Evolutionary conservation across 495 filamentous ascomycete genomes (phyloP), one percentile per base, ranked within the genome.

Genomic region (Cercophora samala): DNA sequence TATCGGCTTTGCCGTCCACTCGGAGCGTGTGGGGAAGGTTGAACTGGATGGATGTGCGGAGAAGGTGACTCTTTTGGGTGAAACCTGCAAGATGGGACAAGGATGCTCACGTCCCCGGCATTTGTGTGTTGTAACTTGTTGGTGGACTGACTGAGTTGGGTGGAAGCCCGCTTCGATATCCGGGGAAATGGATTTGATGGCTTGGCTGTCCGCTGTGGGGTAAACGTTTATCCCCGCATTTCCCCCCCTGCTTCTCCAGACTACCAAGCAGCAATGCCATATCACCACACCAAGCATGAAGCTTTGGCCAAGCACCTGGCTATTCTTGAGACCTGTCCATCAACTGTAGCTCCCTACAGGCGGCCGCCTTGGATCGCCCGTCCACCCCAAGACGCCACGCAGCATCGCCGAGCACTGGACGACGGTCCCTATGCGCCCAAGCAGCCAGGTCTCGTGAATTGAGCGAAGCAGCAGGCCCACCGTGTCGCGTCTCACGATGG

Each of bases 201-300:
- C 26, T 29, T 29, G 60, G 24, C 17, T 56, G 21, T 6, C 0
- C 4, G 58, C 4, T 25, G 63, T 56, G 53, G 68, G 71, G 55
- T 67, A 67, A 73, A 69, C 53, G 13, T 66, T 73, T 70, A 70
- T 69, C 71, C 71, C 66, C 66, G 18, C 24, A 42, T 21, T 21
- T 37, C 9, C 63, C 24, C 18, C 32, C 11, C 3, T 21, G 53
- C n/a, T 56, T 4, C 8, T 19, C 53, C 22, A 19, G 13, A 56
- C 6, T 46, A 8, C 6, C 53, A 9, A 21, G 53, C 1, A 56
- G 19, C 13, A 19, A 56, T 21, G 53, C 5, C 6, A 9, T 13
- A 19, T 23, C 53, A 56, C 13, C 6, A 54, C 6, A 54, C 53
- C n/a, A 22, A 19, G 22, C 53, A 21, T 6, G 5, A 56, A 21